These are phyloP conservation scores for Coemansia furcata DNA, from an alignment of 192 early-diverging fungal genomes.

Conservation along the genomic window DNA sequence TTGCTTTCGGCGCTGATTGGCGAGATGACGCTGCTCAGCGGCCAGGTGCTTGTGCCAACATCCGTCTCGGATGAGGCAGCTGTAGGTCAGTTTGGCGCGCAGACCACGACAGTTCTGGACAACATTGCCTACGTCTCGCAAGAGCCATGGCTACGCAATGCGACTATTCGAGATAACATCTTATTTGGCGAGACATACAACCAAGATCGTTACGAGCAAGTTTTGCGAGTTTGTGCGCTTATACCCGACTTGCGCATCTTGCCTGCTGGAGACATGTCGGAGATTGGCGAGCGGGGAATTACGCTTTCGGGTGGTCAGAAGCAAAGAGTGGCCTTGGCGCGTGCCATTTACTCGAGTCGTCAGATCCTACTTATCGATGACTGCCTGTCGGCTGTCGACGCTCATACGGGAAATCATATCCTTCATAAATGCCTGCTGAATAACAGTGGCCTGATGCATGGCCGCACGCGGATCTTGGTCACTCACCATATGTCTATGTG, in stretches of 20 bases:
- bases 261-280: conserved; percentile 80
- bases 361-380: conserved; percentile 72
- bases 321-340: conserved; percentile 79
- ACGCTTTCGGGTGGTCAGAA: conserved; percentile 86
- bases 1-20: conserved; percentile 76
- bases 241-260: conserved; percentile 76
- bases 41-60: conserved; percentile 22
- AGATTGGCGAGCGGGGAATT: conserved; percentile 85
- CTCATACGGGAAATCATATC: conserved; percentile 84
- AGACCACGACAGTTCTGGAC: not conserved
- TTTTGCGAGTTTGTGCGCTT: conserved; percentile 78
- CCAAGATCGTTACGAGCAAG: conserved; percentile 66
- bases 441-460: conserved; percentile 52
- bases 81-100: not conserved
- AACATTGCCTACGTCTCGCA: conserved; percentile 84
- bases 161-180: conserved; percentile 78
- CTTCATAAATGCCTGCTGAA: conserved; percentile 71
- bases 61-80: not conserved
- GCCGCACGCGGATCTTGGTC: conserved; percentile 78
- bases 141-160: conserved; percentile 65
- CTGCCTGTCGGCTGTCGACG: conserved; percentile 89
- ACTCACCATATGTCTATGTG: conserved; percentile 79
- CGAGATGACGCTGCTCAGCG: conserved; percentile 58
- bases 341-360: conserved; percentile 70
- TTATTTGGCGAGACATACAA: conserved; percentile 74